These are phyloP conservation scores for Solanum virginianum DNA, from an alignment of 257 asterid genomes.

Conservation along the genomic window DNA sequence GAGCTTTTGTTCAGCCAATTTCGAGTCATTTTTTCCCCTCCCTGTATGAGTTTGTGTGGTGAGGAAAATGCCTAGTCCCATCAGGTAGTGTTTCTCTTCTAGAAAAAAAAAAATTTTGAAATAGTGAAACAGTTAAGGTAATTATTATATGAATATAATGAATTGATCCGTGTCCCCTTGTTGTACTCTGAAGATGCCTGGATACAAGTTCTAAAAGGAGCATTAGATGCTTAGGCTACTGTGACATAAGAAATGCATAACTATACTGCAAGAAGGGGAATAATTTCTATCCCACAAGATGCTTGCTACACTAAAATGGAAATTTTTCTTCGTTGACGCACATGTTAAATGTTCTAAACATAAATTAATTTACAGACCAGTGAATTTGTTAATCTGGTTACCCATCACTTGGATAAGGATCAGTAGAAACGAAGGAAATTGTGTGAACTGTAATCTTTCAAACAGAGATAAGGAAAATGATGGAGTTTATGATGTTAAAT, in stretches of 20 bases:
- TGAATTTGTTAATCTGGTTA: not conserved
- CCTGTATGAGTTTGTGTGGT: not conserved
- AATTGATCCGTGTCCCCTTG: not conserved
- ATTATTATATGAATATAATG: not conserved
- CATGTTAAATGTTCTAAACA: not conserved
- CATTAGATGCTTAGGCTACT: not conserved
- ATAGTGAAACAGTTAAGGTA: not conserved
- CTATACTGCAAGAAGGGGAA: not conserved
- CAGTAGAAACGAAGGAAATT: not conserved
- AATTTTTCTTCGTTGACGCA: not conserved
- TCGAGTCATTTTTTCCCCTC: not conserved
- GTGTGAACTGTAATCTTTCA: not conserved
- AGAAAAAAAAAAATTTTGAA: not conserved
- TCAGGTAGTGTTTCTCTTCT: not conserved
- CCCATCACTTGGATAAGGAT: not conserved
- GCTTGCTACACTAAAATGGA: not conserved
- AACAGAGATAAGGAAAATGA: not conserved
- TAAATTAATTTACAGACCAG: not conserved
- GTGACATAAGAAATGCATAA: not conserved
- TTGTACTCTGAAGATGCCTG: slow-evolving; percentile 1
- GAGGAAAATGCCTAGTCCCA: not conserved
- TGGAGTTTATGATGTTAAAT: not conserved
- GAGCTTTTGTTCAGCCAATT: not conserved
- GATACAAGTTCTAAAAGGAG: not conserved
- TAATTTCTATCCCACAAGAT: not conserved